Percentiles rank a stretch among this genome's conserved stretches.
Conservation (phyloP, 345 rosid genomes). For the Lenwebbia sp. region DNA sequence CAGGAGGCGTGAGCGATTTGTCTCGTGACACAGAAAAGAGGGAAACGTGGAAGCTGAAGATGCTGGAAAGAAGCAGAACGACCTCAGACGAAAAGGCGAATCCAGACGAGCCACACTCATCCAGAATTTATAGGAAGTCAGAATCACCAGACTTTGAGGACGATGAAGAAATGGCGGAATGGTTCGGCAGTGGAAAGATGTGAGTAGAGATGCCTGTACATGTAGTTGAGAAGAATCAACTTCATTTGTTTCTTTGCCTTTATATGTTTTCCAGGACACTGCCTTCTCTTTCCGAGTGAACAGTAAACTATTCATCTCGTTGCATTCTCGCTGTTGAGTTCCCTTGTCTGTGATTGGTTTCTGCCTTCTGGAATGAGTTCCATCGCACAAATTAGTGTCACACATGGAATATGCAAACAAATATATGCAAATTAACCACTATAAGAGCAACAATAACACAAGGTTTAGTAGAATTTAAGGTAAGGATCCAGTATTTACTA, state of each 20-base stretch:
- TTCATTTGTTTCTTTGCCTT: background rate
- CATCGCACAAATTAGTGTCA: background rate
- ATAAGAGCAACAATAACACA: background rate
- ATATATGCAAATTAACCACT: background rate
- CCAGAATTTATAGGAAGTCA: slow-evolving; percentile 8
- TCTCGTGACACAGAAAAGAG: slow-evolving; percentile 25
- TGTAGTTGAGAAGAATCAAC: background rate
- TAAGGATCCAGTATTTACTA: background rate
- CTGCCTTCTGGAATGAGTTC: background rate
- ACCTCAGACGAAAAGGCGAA: slow-evolving; percentile 3
- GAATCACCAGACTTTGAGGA: slow-evolving; percentile 21
- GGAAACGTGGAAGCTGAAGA: slow-evolving; percentile 47
- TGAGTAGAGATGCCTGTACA: background rate
- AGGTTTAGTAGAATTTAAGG: background rate
- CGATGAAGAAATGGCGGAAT: slow-evolving; percentile 62
- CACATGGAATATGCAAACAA: background rate
- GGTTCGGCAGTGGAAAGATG: slow-evolving; percentile 28
- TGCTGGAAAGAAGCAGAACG: slow-evolving; percentile 16
- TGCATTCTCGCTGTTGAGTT: background rate
- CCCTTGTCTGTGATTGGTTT: background rate
- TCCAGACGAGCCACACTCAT: slow-evolving; percentile 3
- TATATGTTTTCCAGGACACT: background rate
- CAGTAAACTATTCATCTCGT: background rate
- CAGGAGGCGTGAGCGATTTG: slow-evolving; percentile 45
- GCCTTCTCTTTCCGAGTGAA: background rate